Base-by-base conservation (phyloP, 208 protist species). In the Leptomonas seymouri region DNA sequence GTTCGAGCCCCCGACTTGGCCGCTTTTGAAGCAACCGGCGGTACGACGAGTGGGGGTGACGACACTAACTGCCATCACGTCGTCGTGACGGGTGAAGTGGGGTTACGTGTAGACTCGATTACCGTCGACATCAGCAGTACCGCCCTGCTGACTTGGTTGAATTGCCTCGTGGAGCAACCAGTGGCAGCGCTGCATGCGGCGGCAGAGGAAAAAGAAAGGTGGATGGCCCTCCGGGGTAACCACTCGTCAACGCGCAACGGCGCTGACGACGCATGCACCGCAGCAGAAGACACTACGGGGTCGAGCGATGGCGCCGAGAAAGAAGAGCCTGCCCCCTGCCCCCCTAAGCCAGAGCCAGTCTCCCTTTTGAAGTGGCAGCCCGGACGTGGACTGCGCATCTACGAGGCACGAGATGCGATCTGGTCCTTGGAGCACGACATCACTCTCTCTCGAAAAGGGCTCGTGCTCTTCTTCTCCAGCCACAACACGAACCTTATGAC, bases 401-500 rank as follows among this genome's bases (percentile, higher is more conserved):
- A 76, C 48, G 63, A 76, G 45, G 57, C 67, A 12, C 71, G 55
- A n/a, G 71, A 66, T 8, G 46, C 63, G 8, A 31, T 54, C 11
- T 76, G 71, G 71, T 18, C 28, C n/a, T 58, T 76, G 18, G 63
- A 76, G 63, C 63, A 76, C 64, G 71, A 76, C 64, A 63, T 76
- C 57, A 76, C 34, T 63, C 71, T 76, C 46, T 76, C 71, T 21
- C 71, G 71, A 36, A 50, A 86, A 21, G 72, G 83, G 21, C 70
- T 78, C 34, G 82, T 94, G 12, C 77, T 94, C 50, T 55, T 80
- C 59, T 95, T 95, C 71, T 80, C 81, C 41, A 91, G 57, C 76
- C 36, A 67, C 2, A 67, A 76, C 23, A 90, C 85, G 21, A 95
- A 95, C 60, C 78, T 90, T 58, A 85, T 95, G 55, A 78, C 79